Evolutionary conservation across 345 rosid genomes (phyloP), one percentile per base, ranked within the genome.

Genomic region (Salix arbutifolia): DNA sequence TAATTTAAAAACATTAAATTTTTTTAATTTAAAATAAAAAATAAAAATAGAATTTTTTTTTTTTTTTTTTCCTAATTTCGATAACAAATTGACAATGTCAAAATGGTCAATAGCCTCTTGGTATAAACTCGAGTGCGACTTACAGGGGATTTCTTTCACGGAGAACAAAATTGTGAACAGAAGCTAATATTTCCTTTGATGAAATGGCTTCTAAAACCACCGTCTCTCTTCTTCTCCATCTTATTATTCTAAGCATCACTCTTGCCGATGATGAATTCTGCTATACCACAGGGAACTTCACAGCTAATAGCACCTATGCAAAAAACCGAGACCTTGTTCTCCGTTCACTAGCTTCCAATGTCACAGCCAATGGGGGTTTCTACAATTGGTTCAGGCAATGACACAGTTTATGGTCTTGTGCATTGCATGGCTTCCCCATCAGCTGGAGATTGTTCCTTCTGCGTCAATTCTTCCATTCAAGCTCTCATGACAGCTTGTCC

Each of bases 341-440:
- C 66, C 77, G 12, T n/a, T 77, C 75, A 25, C 80, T 83, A 7
- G 74, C 80, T 42, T 62, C 65, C 3, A 79, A 81, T 12, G 83
- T 77, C 66, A 16, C 75, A 5, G 50, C 18, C 23, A 80, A 65
- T 19, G 74, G 62, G 0, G 78, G 84, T 62, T 83, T 78, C 78
- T 31, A 65, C 80, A 8, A 13, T 62, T 6, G 84, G 83, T 35
- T 78, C 78, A 69, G 67, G 50, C n/a, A 65, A 42, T 1, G 21
- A 83, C 78, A 67, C 16, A 76, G 75, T 76, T 23, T 78, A 78
- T 31, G 83, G 77, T 33, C 42, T 70, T 4, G 79, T 76, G 10
- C 74, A 78, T 35, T 80, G 81, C 50, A 65, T 26, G 81, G 42
- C 18, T 52, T 37, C 12, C 26, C 10, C 23, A 31, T 6, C 75